Evolutionary conservation across 1,139 yeast species (phyloP).

Genomic region (Hemisphaericaspora subhashii): DNA sequence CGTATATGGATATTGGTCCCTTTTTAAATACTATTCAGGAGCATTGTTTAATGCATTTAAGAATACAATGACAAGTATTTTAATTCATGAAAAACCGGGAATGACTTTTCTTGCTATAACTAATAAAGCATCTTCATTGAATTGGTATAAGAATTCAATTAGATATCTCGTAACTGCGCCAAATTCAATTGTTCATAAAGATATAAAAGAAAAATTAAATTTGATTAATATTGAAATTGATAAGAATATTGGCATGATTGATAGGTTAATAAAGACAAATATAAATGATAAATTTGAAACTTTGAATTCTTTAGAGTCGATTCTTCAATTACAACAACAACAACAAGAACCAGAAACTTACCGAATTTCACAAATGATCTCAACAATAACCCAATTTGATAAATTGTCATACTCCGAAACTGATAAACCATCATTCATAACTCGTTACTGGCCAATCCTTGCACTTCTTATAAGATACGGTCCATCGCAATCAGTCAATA

Average conservation of each 20-base stretch:
- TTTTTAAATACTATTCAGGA: slow-evolving; percentile 6
- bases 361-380: slow-evolving; percentile 13
- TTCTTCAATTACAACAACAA: slow-evolving; percentile 9
- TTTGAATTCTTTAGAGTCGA: slow-evolving; percentile 13
- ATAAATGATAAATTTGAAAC: slow-evolving; percentile 12
- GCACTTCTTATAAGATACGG: slow-evolving; percentile 44
- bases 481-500: slow-evolving; percentile 44
- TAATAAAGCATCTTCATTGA: slow-evolving; percentile 4
- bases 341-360: slow-evolving; percentile 11
- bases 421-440: slow-evolving; percentile 47
- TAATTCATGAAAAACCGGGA: slow-evolving; percentile 15
- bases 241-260: slow-evolving; percentile 23
- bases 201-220: slow-evolving; percentile 22
- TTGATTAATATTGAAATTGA: slow-evolving; percentile 22
- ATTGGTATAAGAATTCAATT: slow-evolving; percentile 12
- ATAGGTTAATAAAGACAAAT: slow-evolving; percentile 21
- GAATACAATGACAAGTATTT: slow-evolving; percentile 8
- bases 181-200: slow-evolving; percentile 21
- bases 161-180: slow-evolving; percentile 20
- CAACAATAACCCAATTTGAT: slow-evolving; percentile 13
- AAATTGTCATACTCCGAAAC: slow-evolving; percentile 14
- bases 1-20: slow-evolving; percentile 12
- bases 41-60: slow-evolving; percentile 9
- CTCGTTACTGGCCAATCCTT: slow-evolving; percentile 70
- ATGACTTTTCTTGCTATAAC: slow-evolving; percentile 12